Evolutionary conservation across 306 rosid genomes (phyloP), one percentile per base, ranked within the genome.

Genomic region (Potentilla sterilis): DNA sequence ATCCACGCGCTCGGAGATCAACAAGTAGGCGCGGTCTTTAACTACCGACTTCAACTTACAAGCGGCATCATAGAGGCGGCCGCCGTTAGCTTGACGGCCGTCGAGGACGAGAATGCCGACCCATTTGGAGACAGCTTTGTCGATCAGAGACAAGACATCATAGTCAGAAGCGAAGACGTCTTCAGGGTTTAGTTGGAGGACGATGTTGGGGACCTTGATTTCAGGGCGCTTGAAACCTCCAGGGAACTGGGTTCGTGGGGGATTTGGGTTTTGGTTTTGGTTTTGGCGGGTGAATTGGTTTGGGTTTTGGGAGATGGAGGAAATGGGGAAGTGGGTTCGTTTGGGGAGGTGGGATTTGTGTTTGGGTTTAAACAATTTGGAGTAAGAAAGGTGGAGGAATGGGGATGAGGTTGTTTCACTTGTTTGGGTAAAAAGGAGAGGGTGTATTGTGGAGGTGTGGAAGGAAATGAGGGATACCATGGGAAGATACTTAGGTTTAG

Each of bases 181-280:
- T 21, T 83, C 80, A 1, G 93, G 77, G 47, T 87, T 84, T 58
- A 92, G 51, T 14, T 86, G 89, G 5, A 92, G 96, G 34, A 90
- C 80, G 9, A 92, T 83, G 52, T 81, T 77, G 24, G 99, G 97
- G 73, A 89, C 81, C 73, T 80, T 79, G 70, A 95, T 82, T 81
- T 90, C 91, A 2, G 97, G 92, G 40, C 97, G 85, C 89, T 90
- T 92, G 87, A 67, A 92, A 21, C 99, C 99, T n/a, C 97, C 97
- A 2, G 97, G 97, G 79, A 79, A 90, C 44, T 88, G 75, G 1
- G 99, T 92, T 57, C 90, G 81, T 3, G 89, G 91, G 46, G 91
- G 88, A 67, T 54, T 67, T 34, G 52, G 84, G 77, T 71, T 83
- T 32, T 74, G 75, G 40, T 28, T 28, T 71, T 38, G 86, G 48